Base-by-base conservation (phyloP, 169 alveolate genomes). In the Plasmodium fragile region DNA sequence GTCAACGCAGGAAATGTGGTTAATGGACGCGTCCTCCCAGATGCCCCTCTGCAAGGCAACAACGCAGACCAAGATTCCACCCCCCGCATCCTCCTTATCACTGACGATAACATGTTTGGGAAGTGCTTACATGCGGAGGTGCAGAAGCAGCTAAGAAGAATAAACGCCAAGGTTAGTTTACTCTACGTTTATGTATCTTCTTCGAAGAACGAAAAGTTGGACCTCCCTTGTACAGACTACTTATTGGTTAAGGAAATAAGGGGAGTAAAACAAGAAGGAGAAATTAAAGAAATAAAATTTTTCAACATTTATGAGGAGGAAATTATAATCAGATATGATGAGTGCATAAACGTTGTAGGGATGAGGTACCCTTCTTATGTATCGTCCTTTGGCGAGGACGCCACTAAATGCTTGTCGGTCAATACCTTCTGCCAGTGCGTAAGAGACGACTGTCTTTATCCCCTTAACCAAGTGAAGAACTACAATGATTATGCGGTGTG, bases 361-460 rank as follows among this genome's bases (percentile, higher is more conserved):
- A 69, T 91, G 43, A 59, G 41, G 16, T 91, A 75, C 59, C 94
- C 94, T 3, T 53, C 94, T 2, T 91, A 80, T 43, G 22, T 91
- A 39, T 91, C 32, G 30, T 70, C 53, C 10, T 75, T 89, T 69
- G 65, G 65, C 8, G 81, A n/a, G 3, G 18, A 18, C 36, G 22
- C 25, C 36, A 18, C 53, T 13, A 70, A 70, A 65, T 16, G 4
- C 36, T 4, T 34, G 8, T 49, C 59, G 5, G 75, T 81, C 25
- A 80, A 81, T 49, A 2, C 55, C 8, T 91, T 91, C 11, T 69
- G 92, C 16, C 91, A 91, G 55, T 70, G 73, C 71, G 59, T 16
- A 45, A 18, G 36, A 8, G 77, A 91, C 36, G 92, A 91, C 16
- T 36, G 11, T 32, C 36, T 91, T 43, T 91, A 91, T 91, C 82